phyloP scores from a whole-genome alignment of 768 basidiomycete genomes.

The Candolleomyces eurysporus region DNA sequence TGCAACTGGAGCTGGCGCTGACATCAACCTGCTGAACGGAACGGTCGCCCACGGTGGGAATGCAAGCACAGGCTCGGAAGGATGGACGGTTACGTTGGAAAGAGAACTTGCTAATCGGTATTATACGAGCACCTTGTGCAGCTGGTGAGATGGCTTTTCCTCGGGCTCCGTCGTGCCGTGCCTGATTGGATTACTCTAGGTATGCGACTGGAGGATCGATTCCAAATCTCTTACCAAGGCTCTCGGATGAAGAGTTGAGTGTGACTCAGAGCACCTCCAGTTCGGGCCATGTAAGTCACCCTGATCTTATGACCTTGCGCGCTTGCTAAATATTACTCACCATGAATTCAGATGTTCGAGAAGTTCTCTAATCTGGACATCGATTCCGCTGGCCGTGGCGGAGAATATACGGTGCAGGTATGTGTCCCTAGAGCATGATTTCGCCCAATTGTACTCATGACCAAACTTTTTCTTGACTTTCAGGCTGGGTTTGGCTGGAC shows the following conservation, averaged over 20 bases:
- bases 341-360: conserved; percentile 69
- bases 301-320: background rate
- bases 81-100: conserved; percentile 60
- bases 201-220: conserved; percentile 88
- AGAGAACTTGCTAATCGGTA: conserved; percentile 86
- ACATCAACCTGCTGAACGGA: conserved; percentile 54
- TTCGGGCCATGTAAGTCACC: conserved; percentile 66
- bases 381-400: conserved; percentile 75
- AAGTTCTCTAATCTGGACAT: conserved; percentile 81
- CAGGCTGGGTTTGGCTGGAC: conserved; percentile 87
- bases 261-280: conserved; percentile 63
- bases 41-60: conserved; percentile 72
- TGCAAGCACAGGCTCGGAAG: conserved; percentile 47
- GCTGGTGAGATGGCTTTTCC: conserved; percentile 57
- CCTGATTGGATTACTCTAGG: conserved; percentile 39
- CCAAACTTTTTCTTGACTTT: background rate
- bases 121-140: conserved; percentile 78
- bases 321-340: conserved; percentile 3
- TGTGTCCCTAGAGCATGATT: conserved; percentile 12
- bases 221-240: conserved; percentile 59
- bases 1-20: conserved; percentile 50
- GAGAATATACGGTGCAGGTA: conserved; percentile 86
- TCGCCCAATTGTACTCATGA: background rate
- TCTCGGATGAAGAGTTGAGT: conserved; percentile 70
- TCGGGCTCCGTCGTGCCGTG: background rate